Evolutionary conservation across 164 flowering plant species (phyloP), one percentile per base, ranked within the genome.

Genomic region (Vitis rupestris): DNA sequence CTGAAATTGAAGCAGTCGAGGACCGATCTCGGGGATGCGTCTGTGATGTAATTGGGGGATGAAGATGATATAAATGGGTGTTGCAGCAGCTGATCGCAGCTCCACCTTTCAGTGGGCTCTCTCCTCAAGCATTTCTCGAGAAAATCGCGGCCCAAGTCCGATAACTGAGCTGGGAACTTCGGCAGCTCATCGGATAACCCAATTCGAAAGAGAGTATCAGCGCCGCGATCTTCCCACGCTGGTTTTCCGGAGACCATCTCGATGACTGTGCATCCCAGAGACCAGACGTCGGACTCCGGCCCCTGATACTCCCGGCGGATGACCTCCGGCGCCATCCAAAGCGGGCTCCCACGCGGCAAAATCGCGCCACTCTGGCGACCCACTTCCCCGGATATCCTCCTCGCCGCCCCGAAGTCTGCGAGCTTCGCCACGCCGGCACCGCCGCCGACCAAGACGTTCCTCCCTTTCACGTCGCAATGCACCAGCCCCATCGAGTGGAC

Each of bases 301-400:
- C 89, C 86, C 74, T 87, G 97, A 10, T 15, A 70, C 48, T 88
- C 91, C 4, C 84, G 75, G 4, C 91, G 72, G 2, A 85, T 61
- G 3, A 87, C 91, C 78, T 91, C 97, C 70, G 98, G 98, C 31
- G 98, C 96, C 98, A 92, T 92, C 94, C 94, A 90, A 17, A 88
- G 76, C 2, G 96, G 96, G n/a, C 90, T 90, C 16, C 98, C 98
- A 8, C 86, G 80, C 3, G 87, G 80, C 64, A 31, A 4, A 2
- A 70, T 65, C 70, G 31, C 19, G 0, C 13, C 23, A 13, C 55
- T 13, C 51, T 65, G 2, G 12, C 16, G 9, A 10, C 37, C 5
- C 50, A 3, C 8, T 1, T 48, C 55, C 48, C 59, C 67, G 48
- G 66, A 11, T n/a, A 74, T 2, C 47, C 55, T 54, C 53, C 57